Evolutionary conservation across 805 yeast genomes (phyloP).

Genomic region (Maudiozyma bulderi): DNA sequence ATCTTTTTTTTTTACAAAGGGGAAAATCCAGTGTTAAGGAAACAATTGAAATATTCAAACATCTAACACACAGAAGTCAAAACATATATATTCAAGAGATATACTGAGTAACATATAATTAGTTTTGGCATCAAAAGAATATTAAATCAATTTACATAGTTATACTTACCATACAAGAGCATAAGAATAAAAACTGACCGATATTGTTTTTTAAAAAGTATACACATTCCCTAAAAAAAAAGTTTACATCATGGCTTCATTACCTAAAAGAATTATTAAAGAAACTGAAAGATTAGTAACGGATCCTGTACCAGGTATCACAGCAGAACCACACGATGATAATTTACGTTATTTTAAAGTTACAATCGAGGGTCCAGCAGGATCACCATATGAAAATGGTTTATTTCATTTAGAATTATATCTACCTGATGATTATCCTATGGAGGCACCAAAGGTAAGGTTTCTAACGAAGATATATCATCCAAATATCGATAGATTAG

Average conservation of each 20-base stretch:
- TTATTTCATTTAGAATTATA: constrained; percentile 73
- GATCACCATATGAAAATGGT: constrained; percentile 87
- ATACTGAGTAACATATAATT: too few species aligned
- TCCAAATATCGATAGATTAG: constrained; percentile 91
- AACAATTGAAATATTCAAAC: too few species aligned
- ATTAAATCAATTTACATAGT: too few species aligned
- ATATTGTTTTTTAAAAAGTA: neutral
- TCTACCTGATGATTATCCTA: constrained; percentile 94
- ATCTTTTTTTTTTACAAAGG: too few species aligned
- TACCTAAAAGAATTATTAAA: constrained; percentile 89
- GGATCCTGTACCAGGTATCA: constrained; percentile 95
- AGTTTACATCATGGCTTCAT: constrained; percentile 23
- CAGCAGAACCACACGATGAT: constrained; percentile 89
- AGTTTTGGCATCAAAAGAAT: too few species aligned
- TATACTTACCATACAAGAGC: too few species aligned
- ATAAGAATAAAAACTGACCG: neutral
- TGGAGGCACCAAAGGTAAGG: constrained; percentile 95
- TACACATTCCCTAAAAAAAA: neutral
- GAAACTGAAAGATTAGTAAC: constrained; percentile 87
- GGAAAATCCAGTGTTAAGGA: too few species aligned
- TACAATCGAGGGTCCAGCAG: constrained; percentile 80
- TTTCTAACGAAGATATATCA: constrained; percentile 91
- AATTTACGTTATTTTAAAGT: constrained; percentile 90
- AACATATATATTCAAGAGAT: too few species aligned
- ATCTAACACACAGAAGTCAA: too few species aligned